A percentile compares a stretch with the other conserved stretches of the same genome.
These are phyloP conservation scores for Mycena olivaceomarginata DNA, from an alignment of 768 basidiomycete genomes.

Conservation along the genomic window DNA sequence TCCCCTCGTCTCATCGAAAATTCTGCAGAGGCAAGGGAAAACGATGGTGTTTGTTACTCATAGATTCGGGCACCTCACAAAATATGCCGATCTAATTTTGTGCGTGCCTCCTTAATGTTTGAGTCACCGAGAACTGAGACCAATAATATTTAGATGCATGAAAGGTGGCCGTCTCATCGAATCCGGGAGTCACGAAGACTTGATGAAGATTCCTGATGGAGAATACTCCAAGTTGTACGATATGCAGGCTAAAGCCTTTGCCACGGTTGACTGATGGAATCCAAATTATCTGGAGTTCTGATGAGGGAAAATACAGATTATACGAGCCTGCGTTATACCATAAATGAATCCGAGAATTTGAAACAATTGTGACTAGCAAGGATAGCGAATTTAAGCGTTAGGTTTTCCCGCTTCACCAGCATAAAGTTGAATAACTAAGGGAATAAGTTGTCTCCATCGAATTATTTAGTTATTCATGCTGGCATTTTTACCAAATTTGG, in stretches of 20 bases:
- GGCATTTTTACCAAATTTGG: slow-evolving; percentile 13
- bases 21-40: slow-evolving; percentile 51
- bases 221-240: slow-evolving; percentile 53
- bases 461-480: neutral
- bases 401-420: no score
- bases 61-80: slow-evolving; percentile 61
- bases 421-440: no score
- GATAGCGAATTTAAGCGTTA: no score
- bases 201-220: slow-evolving; percentile 45
- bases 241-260: slow-evolving; percentile 47
- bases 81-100: slow-evolving; percentile 60
- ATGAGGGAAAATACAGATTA: no score
- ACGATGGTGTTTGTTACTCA: slow-evolving; percentile 65
- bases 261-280: neutral
- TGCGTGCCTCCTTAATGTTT: slow-evolving; percentile 41
- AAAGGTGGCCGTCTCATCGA: slow-evolving; percentile 55
- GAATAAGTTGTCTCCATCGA: no score
- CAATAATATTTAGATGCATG: slow-evolving; percentile 51
- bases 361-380: no score
- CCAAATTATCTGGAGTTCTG: neutral
- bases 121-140: neutral
- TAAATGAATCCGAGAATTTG: no score
- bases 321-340: no score
- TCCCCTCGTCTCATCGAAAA: neutral
- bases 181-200: slow-evolving; percentile 52